These are phyloP conservation scores for Exidia glandulosa DNA, from an alignment of 768 basidiomycete genomes.

Conservation along the genomic window DNA sequence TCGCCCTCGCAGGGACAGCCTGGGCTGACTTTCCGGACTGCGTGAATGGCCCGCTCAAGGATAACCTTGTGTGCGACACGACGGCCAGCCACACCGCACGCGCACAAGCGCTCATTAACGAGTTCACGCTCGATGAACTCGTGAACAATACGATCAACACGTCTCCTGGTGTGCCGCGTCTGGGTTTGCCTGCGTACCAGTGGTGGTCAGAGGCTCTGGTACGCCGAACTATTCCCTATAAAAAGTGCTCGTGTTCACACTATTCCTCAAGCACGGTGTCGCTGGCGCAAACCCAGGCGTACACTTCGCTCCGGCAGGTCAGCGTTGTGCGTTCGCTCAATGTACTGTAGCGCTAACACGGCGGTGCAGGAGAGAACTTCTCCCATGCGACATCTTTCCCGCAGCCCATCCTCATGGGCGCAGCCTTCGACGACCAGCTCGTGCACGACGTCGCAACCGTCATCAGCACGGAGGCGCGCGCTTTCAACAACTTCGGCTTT, in stretches of 20 bases:
- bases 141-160: slow-evolving; percentile 39
- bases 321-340: too few relatives aligned
- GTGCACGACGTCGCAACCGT: slow-evolving; percentile 38
- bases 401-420: slow-evolving; percentile 41
- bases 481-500: slow-evolving; percentile 43
- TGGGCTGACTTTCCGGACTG: slow-evolving; percentile 35
- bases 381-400: slow-evolving; percentile 51
- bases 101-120: slow-evolving; percentile 36
- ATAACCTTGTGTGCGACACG: slow-evolving; percentile 37
- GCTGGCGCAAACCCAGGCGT: slow-evolving; percentile 15
- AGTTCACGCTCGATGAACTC: slow-evolving; percentile 41
- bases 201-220: slow-evolving; percentile 56
- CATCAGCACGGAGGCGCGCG: slow-evolving; percentile 46
- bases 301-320: background rate
- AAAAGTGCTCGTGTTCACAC: background rate
- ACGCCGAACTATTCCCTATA: slow-evolving; percentile 9
- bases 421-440: slow-evolving; percentile 44
- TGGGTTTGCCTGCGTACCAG: slow-evolving; percentile 45
- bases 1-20: background rate
- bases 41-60: slow-evolving; percentile 31
- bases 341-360: too few relatives aligned
- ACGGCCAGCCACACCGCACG: slow-evolving; percentile 32
- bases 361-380: slow-evolving; percentile 25
- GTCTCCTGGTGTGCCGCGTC: slow-evolving; percentile 40
- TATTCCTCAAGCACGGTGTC: slow-evolving; percentile 37